Base-by-base conservation (phyloP, 768 basidiomycete species). In the Auriscalpium microsporum region DNA sequence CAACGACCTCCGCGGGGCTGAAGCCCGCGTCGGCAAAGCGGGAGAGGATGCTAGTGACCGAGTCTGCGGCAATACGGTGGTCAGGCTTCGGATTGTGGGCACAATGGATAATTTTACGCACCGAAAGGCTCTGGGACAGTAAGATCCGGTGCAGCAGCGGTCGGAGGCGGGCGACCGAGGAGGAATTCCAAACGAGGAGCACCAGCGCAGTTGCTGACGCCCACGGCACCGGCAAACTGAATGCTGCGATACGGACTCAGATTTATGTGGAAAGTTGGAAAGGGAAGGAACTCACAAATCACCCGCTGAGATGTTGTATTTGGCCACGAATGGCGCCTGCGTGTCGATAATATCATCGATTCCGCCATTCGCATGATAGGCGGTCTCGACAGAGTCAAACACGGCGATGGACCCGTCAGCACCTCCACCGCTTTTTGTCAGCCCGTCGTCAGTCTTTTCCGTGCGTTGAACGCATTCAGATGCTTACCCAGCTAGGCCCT, bases 351-450 rank as follows among this genome's bases (percentile, higher is more conserved):
- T 71, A 11, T 72, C 75, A 56, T 76, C 73, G 60, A 65, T 61
- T 23, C 78, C 77, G 21, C 55, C 58, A 60, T 78, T 79, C 5
- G 77, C 75, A 8, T 66, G 62, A 66, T 74, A 80, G 7, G 59
- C 54, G 21, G 71, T 66, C 61, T 80, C 79, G 38, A 72, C 70
- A 9, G 70, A 66, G 23, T 64, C 61, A 65, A 81, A 80, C 2
- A 68, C 65, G 55, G 78, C 69, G 57, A 80, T 73, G 3, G 78
- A 79, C 23, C 78, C 80, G 56, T 81, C 79, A 45, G 67, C 67
- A 3, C 69, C 69, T n/a, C 64, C 65, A 42, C 69, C 68, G 33
- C 59, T 64, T 52, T 46, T 28, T 10, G 46, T 36, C 14, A 36
- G 21, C 13, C 46, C 2, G 54, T 51, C 5, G 56, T 48, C 13